Base-by-base conservation (phyloP, 352 stramenopile genomes). In the Globisporangium solare region DNA sequence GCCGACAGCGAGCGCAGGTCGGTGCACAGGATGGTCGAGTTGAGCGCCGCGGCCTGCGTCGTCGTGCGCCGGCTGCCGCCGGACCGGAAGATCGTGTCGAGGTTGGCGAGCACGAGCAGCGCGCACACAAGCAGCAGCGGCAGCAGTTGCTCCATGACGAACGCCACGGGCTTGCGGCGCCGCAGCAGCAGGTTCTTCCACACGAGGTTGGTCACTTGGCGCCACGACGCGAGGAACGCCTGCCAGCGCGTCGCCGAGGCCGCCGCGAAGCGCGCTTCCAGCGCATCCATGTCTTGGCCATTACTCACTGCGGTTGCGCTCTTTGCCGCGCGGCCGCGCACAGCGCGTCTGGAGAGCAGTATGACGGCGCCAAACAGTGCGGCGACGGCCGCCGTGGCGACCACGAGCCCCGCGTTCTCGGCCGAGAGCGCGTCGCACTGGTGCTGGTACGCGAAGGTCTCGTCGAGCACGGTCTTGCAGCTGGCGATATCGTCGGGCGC, bases 151-250 rank as follows among this genome's bases (percentile, higher is more conserved):
- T 81, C 68, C 18, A 76, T 50, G 15, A 75, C 41, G 40, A 78
- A 47, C 7, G 57, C 54, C 2, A 71, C 42, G 13, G 66, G 72
- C 15, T 61, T 56, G 15, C 58, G 66, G 21, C 60, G 46, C 12
- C 66, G 60, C 1, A 78, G 58, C 48, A 74, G 24, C 15, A 76
- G 40, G 57, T 81, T 81, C 39, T 77, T 81, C 68, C 71, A 78
- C 41, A 79, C 56, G 43, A 77, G 60, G 50, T 71, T 68, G 46
- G 45, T 24, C 45, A 74, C 45, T 54, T 76, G 71, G 14, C 55
- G 54, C 53, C 53, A 64, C 51, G 18, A 47, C 52, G 41, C 39
- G 8, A 57, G 20, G 18, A 63, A 51, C 11, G 51, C 37, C 22
- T 57, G 37, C 51, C 51, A 57, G 14, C 6, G 21, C 15, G 51